Conservation (phyloP, 805 yeast species). For the Candida xiaguanensis region DNA sequence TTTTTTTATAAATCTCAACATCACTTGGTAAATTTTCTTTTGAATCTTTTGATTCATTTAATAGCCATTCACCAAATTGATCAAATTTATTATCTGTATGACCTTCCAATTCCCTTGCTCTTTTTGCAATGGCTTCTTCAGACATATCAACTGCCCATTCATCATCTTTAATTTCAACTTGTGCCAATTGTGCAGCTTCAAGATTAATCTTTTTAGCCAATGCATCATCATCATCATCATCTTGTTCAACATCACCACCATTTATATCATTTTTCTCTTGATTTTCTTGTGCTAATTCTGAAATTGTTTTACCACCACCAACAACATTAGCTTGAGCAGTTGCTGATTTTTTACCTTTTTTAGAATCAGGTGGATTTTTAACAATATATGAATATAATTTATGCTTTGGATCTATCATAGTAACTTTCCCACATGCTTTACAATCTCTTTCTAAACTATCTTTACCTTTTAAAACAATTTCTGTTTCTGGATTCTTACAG, state of each 20-base stretch:
- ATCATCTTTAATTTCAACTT: constrained; percentile 72
- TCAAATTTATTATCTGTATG: constrained; percentile 54
- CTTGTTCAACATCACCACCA: constrained; percentile 20
- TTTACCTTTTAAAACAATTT: constrained; percentile 71
- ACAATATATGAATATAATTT: constrained; percentile 82
- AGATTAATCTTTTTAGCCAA: constrained; percentile 77
- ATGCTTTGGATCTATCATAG: constrained; percentile 79
- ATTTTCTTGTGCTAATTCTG: constrained; percentile 66
- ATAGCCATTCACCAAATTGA: constrained; percentile 87
- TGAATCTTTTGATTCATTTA: constrained; percentile 46
- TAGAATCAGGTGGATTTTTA: constrained; percentile 79
- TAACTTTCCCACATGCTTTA: constrained; percentile 95
- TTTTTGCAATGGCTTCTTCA: constrained; percentile 89
- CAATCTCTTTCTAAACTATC: constrained; percentile 84
- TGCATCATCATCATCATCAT: constrained; percentile 64
- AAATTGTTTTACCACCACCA: constrained; percentile 80
- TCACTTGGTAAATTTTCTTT: constrained; percentile 70
- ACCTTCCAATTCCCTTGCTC: constrained; percentile 85
- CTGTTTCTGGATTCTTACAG: constrained; percentile 98
- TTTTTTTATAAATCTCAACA: constrained; percentile 89
- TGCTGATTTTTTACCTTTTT: constrained; percentile 73
- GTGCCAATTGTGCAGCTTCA: constrained; percentile 64
- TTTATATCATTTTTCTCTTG: constrained; percentile 28
- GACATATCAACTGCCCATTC: constrained; percentile 98
- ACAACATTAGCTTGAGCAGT: constrained; percentile 87